Base-by-base conservation (phyloP, 441 rosid species). In the Aleurites moluccanus region DNA sequence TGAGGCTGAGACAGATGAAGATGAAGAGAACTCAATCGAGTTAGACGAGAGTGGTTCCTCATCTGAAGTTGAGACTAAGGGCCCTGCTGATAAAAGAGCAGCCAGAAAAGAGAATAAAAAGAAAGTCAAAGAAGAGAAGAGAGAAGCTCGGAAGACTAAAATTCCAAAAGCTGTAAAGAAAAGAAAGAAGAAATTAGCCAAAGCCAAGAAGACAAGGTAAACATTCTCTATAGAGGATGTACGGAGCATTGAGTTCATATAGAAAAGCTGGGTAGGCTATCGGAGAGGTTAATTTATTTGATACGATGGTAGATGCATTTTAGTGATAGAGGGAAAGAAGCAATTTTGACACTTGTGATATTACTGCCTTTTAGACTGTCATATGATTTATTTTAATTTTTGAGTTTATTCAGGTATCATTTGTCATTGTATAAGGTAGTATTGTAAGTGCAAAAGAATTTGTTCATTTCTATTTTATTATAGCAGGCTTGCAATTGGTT, bases 21-120 rank as follows among this genome's bases (percentile, higher is more conserved):
- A 75, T 18, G 94, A 81, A 52, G 87, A 77, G 44, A 62, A 47
- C 53, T 79, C 45, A 0, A 75, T 79, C 5, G 87, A 80, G 10
- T 74, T 75, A 0, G 92, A 81, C 25, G 79, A 50, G n/a, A 64
- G 69, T 21, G 78, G 52, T 67, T 75, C 73, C 1, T 68, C 70
- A 1, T 73, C 74, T 2, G 80, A 73, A 64, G 71, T 28, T 8
- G 83, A 71, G 77, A 81, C 64, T 20, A 63, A 79, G 73, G 84
- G 79, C 69, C 81, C 86, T n/a, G 79, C 42, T 21, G 96, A 91
- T 74, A 89, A 83, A 87, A 90, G 79, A 80, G 89, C 97, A 8
- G 97, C 97, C 0, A 88, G 98, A 82, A 92, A 96, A 86, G 98
- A 92, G 88, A 81, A 96, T 70, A 96, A 93, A 74, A 96, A 87